Percentiles rank a stretch among this genome's conserved stretches.
phyloP scores from a whole-genome alignment of 371 early-diverging fungal genomes.

The Apophysomyces ossiformis region DNA sequence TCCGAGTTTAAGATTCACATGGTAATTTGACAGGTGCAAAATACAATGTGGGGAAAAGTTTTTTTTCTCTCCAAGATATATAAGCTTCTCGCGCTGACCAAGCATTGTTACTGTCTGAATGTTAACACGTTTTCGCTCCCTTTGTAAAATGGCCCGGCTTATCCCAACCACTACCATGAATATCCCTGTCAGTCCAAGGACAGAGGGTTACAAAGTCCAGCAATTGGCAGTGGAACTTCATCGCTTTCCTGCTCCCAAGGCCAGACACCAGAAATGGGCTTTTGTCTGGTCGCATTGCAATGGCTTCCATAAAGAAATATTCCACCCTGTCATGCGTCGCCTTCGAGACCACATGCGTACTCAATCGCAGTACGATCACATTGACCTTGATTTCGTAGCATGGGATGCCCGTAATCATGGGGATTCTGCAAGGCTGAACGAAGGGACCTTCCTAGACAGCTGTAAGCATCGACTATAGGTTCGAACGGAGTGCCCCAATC shows the following conservation, averaged over 20 bases:
- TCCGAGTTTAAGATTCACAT: no score
- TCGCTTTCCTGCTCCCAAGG: constrained; percentile 25
- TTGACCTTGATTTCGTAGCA: constrained; percentile 32
- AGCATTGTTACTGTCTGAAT: no score
- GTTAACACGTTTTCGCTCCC: neutral
- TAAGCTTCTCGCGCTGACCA: no score
- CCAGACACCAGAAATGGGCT: constrained; percentile 23
- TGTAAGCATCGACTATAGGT: constrained; percentile 26
- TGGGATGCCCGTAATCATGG: constrained; percentile 56
- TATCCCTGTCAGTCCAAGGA: constrained; percentile 31
- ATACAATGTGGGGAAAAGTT: no score
- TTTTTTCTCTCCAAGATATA: no score
- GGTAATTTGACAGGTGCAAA: no score
- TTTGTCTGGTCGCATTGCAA: constrained; percentile 48
- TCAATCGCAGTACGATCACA: constrained; percentile 27
- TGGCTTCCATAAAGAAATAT: constrained; percentile 46
- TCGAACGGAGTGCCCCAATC: neutral
- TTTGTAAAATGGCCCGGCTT: constrained; percentile 17
- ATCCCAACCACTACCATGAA: constrained; percentile 7
- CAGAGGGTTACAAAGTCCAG: constrained; percentile 30
- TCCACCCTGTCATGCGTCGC: constrained; percentile 42
- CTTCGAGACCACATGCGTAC: constrained; percentile 21
- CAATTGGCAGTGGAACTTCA: constrained; percentile 39
- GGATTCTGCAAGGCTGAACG: constrained; percentile 48
- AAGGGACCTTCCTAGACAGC: constrained; percentile 22